Base-by-base conservation (phyloP, 352 stramenopile species). In the Phytophthora citricola region DNA sequence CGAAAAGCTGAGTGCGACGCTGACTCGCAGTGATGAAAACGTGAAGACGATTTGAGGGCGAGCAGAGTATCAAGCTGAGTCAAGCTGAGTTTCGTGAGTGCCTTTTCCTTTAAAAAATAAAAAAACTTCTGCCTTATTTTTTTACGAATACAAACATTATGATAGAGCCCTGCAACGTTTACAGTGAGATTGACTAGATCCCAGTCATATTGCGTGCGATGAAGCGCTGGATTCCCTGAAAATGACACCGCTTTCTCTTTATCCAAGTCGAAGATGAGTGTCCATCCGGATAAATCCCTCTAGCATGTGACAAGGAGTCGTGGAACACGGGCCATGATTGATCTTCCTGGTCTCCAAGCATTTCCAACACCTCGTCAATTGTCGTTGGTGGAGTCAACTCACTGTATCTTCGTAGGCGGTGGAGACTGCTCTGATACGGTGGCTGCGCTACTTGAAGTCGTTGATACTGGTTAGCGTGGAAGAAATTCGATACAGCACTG, bases 401-500 rank as follows among this genome's bases (percentile, higher is more conserved):
- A 43, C 65, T 81, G 71, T 90, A 93, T 5, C 85, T 77, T 48
- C 70, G 62, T 15, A 93, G 64, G 6, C 85, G 81, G 56, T 93
- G 81, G 27, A 90, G 47, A 59, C 82, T 91, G 67, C 85, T 93
- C 39, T 85, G 57, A 47, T 88, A 89, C 32, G 78, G 76, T 8
- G 82, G 85, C 50, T 93, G 85, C 11, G 66, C 17, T 29, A 91
- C 77, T 20, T 75, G 64, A 38, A 93, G 66, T 1, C 81, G 79
- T 65, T 91, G 83, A 55, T 93, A 93, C 66, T 93, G 85, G 29
- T 93, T 93, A 2, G 82, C 79, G 26, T 91, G 85, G 63, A 90
- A 93, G 55, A 83, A 90, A 7, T 78, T 67, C 1, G 66, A 57
- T 5, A 85, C 69, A 52, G n/a, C 17, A 41, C 15, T 40, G 5